These are phyloP conservation scores for Erythrobasidium hasegawianum DNA, from an alignment of 1,284 basidiomycete species.

Conservation along the genomic window DNA sequence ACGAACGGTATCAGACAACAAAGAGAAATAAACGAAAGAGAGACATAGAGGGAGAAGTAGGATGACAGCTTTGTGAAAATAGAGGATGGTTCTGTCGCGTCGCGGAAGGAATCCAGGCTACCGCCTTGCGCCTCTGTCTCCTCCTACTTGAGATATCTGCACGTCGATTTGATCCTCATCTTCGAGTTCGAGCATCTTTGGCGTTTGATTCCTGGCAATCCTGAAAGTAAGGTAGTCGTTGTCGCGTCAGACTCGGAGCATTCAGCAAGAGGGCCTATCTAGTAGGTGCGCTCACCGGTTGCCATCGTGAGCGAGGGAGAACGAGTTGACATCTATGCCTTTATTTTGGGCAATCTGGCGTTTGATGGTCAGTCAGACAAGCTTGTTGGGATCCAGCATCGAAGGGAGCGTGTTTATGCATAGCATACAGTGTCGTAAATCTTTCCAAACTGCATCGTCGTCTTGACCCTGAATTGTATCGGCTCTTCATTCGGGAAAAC, in stretches of 20 bases:
- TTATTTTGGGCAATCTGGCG: conserved; percentile 24
- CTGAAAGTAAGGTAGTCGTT: not conserved
- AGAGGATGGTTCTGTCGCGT: too few relatives aligned
- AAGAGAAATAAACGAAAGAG: not conserved
- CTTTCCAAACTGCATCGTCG: conserved; percentile 21
- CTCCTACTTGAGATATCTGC: conserved; percentile 28
- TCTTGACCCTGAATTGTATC: conserved; percentile 19
- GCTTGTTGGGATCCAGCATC: too few relatives aligned
- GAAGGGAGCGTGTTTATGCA: too few relatives aligned
- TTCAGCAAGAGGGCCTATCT: not conserved
- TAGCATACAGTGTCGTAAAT: conserved; percentile 22
- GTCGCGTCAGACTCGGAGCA: not conserved
- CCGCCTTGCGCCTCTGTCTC: too few relatives aligned
- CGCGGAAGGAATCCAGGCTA: too few relatives aligned
- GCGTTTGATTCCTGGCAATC: conserved; percentile 15
- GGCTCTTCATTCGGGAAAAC: conserved; percentile 15
- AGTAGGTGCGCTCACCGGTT: conserved; percentile 9
- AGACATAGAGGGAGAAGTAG: too few relatives aligned
- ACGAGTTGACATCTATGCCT: conserved; percentile 17
- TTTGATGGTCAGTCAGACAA: too few relatives aligned
- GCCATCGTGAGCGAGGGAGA: conserved; percentile 24
- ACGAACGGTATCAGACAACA: not conserved
- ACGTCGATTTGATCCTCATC: conserved; percentile 33
- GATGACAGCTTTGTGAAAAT: too few relatives aligned
- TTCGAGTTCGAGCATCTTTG: conserved; percentile 27